Evolutionary conservation across 345 rosid genomes (phyloP), one percentile per base, ranked within the genome.

Genomic region (Camelina sativa): DNA sequence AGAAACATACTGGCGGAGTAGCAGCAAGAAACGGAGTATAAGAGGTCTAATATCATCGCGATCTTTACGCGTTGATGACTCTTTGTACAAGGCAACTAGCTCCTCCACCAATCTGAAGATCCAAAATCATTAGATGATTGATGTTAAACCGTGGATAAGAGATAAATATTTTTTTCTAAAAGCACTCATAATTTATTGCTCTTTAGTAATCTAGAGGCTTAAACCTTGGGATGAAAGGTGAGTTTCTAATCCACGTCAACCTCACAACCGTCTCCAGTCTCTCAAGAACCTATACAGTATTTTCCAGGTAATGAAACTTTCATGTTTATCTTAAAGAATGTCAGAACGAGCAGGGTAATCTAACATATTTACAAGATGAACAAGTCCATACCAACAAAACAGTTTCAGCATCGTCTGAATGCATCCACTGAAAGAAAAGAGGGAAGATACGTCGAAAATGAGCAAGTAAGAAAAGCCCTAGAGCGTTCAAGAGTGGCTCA

Each of bases 161-260:
- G 9, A 67, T 8, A 19, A 53, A 12, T 23, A 32, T 43, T 20
- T 56, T 56, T 43, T 6, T 47, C 35, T 22, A 57, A 46, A 17
- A 61, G 43, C n/a, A 52, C 2, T 23, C 15, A 12, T 1, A 40
- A 62, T 6, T 32, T 69, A 47, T 44, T 46, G 59, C 55, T 7
- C 63, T 59, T 71, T 62, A 62, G 58, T 48, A 46, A 63, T 68
- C 11, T 17, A 69, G 15, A n/a, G 65, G 13, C 11, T 62, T 46
- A 35, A 57, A 95, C 99, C 97, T 87, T 75, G 75, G 87, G 74
- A 84, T 11, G 57, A 77, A 79, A 17, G 92, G 89, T 5, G 96
- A 77, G 87, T 90, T 89, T 83, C 97, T 85, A 72, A 95, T 84
- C 97, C 99, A 90, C 0, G 99, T 95, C 65, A 88, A 62, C 77